A percentile compares a stretch with the other conserved stretches of the same genome.
Evolutionary conservation across 2,329 filamentous ascomycete genomes (phyloP).

Genomic region (Diaporthe caulivora): DNA sequence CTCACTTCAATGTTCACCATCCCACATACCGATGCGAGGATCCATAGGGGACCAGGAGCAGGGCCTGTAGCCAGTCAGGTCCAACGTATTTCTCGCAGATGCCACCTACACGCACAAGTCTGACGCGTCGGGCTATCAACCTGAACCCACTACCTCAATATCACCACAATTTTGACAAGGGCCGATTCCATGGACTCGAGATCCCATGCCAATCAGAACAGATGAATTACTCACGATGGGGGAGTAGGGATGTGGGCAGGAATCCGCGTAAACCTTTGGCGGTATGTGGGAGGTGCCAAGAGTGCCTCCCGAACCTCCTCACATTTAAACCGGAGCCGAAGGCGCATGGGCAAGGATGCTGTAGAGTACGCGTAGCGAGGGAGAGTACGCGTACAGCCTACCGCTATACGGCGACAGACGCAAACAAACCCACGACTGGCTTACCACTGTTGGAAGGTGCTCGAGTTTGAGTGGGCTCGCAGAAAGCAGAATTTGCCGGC

Average conservation of each 20-base stretch:
- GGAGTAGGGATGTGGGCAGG: slow-evolving; percentile 4
- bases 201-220: neutral
- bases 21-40: slow-evolving; percentile 5
- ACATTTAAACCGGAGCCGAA: neutral
- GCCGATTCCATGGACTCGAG: neutral
- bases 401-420: neutral
- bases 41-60: neutral
- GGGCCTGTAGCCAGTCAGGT: neutral
- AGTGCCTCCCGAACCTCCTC: neutral
- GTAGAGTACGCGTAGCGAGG: neutral
- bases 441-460: no score
- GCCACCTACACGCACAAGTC: slow-evolving; percentile 6
- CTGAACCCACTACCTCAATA: neutral
- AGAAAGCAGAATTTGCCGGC: neutral
- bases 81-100: neutral
- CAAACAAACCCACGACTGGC: neutral
- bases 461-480: neutral
- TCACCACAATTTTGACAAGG: neutral
- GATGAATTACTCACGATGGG: slow-evolving; percentile 1
- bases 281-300: slow-evolving; percentile 25
- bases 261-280: slow-evolving; percentile 2
- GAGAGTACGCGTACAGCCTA: neutral
- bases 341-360: neutral
- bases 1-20: no score
- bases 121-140: slow-evolving; percentile 15